Percentiles rank a stretch among this genome's conserved stretches.
phyloP scores from a whole-genome alignment of 805 yeast genomes.

The Candida corydali region DNA sequence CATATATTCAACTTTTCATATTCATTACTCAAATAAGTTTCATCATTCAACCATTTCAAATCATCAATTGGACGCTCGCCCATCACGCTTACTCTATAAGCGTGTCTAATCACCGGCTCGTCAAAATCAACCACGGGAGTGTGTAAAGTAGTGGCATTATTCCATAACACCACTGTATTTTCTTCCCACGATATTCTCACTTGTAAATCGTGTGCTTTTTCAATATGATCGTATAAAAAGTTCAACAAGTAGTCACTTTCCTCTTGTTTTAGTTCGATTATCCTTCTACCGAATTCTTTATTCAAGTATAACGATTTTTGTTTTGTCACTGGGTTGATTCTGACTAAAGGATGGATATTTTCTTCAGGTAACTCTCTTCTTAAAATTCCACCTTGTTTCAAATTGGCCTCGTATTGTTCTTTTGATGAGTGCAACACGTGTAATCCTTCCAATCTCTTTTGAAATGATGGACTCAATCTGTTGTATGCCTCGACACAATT shows the following conservation, averaged over 20 bases:
- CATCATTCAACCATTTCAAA: constrained; percentile 24
- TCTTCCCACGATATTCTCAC: constrained; percentile 36
- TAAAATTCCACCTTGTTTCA: constrained; percentile 28
- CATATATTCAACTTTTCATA: constrained; percentile 8
- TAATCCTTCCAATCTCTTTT: constrained; percentile 25
- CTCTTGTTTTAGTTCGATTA: constrained; percentile 32
- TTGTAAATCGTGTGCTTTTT: constrained; percentile 31
- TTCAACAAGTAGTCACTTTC: constrained; percentile 28
- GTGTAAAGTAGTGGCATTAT: constrained; percentile 31
- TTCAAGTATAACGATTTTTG: constrained; percentile 29
- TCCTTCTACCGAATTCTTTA: constrained; percentile 29
- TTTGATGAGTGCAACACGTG: constrained; percentile 33
- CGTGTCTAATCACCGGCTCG: constrained; percentile 31
- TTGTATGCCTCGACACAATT: constrained; percentile 35
- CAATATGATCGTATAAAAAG: constrained; percentile 30
- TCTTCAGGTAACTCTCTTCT: constrained; percentile 27
- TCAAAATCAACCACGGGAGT: constrained; percentile 34
- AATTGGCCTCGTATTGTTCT: constrained; percentile 26
- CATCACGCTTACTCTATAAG: constrained; percentile 33
- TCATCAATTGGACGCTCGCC: constrained; percentile 36
- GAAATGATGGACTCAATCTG: constrained; percentile 33
- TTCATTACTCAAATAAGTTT: constrained; percentile 9
- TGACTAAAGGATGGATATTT: constrained; percentile 31
- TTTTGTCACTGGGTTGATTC: constrained; percentile 32
- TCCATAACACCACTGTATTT: constrained; percentile 34